Conservation (phyloP, 495 filamentous ascomycete genomes). For the Polyplosphaeria fusca region DNA sequence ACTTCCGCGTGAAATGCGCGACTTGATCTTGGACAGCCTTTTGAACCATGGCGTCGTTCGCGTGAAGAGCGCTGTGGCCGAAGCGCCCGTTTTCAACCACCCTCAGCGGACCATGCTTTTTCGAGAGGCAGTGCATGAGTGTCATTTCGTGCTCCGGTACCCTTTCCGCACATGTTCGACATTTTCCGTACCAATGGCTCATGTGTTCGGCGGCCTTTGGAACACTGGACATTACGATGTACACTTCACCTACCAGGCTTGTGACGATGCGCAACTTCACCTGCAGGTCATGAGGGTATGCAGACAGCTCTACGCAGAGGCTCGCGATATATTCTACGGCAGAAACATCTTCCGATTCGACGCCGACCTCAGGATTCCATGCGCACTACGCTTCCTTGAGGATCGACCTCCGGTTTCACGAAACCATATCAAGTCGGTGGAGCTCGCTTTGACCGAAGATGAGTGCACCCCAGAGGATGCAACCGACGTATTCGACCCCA, state of each 20-base stretch:
- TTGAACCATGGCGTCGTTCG: too few species aligned
- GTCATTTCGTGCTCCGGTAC: neutral
- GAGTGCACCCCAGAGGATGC: neutral
- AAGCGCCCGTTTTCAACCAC: too few species aligned
- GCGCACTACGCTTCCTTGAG: conserved; percentile 5
- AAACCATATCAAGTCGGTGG: neutral
- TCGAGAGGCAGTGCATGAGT: neutral
- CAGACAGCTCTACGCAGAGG: conserved; percentile 3
- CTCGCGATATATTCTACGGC: conserved; percentile 4
- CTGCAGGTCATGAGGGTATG: neutral
- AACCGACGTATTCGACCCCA: neutral
- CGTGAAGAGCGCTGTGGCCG: neutral
- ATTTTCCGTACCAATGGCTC: neutral
- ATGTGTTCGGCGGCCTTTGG: too few species aligned
- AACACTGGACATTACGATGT: neutral
- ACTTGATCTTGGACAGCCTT: neutral
- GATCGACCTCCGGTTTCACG: neutral
- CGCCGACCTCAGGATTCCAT: conserved; percentile 11
- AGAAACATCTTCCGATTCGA: conserved; percentile 5
- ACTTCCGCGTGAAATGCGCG: neutral
- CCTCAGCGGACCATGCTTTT: too few species aligned
- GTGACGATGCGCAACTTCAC: neutral
- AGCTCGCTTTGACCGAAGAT: conserved; percentile 2
- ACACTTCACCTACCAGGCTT: neutral
- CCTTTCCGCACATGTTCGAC: neutral